Evolutionary conservation across 169 alveolate species (phyloP), one percentile per base, ranked within the genome.

Genomic region (Cryptosporidium ubiquitum): DNA sequence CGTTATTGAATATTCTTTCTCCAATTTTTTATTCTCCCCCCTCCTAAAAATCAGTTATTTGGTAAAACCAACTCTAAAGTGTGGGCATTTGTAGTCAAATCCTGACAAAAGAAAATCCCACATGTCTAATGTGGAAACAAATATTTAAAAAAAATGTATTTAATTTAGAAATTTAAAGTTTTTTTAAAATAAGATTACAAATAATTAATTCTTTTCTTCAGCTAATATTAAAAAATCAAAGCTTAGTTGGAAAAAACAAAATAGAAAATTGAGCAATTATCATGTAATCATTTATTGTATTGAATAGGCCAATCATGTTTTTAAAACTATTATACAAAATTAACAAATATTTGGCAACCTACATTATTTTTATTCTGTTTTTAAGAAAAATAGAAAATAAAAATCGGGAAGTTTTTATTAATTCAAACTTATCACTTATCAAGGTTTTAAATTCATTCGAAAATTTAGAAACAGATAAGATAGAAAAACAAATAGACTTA

Each of bases 71-170:
- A 64, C 2, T 64, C 51, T 29, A 14, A 35, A 37, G 71, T 64
- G 71, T 64, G 71, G 71, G 71, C 9, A 64, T 64, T 64, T 31
- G 5, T 20, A 20, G 71, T 64, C 71, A 14, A 31, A 64, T 64
- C 71, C 49, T 64, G 71, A 64, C 71, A 23, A 47, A 2, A 47
- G 55, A 47, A 64, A 64, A 55, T 55, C 71, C 71, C 71, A 64
- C 71, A 64, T 64, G 10, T 3, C 49, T 26, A 47, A 37, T 64
- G 71, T 64, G 40, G 71, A 64, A 64, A 64, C 31, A 64, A 64
- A 64, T 31, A 64, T 14, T 31, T 64, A 0, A 33, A 47, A 47
- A 47, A 47, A 58, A 31, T 3, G 10, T 0, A 31, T 7, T 20
- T 20, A 55, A 20, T 18, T 55, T 16, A 3, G 37, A 23, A 55